Percentiles rank a stretch among this genome's conserved stretches.
Conservation (phyloP, 306 rosid genomes). For the Castanospermum australe region DNA sequence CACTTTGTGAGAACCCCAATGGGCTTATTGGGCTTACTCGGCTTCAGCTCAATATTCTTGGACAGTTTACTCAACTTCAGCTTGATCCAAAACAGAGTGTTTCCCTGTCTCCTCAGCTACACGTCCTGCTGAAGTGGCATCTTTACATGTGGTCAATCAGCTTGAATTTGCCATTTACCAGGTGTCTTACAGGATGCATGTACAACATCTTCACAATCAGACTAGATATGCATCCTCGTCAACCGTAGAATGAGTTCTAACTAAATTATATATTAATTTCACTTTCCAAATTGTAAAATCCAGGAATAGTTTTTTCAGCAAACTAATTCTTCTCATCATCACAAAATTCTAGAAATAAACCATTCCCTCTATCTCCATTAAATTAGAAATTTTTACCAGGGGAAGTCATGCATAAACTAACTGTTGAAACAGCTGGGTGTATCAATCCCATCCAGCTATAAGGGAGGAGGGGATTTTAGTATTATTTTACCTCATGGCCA, state of each 20-base stretch:
- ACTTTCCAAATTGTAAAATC: neutral
- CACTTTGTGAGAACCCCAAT: no score
- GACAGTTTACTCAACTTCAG: no score
- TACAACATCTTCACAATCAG: neutral
- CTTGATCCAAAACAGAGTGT: no score
- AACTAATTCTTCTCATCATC: neutral
- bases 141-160: no score
- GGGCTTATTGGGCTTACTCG: no score
- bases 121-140: no score
- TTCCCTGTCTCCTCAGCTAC: no score
- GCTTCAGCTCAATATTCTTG: no score
- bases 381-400: neutral
- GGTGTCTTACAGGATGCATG: neutral
- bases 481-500: slow-evolving; percentile 81
- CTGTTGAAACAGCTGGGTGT: neutral
- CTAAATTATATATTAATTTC: neutral
- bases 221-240: neutral
- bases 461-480: neutral
- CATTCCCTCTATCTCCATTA: neutral
- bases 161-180: no score
- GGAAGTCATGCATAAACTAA: neutral
- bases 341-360: neutral
- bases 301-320: neutral
- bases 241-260: neutral
- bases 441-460: neutral